Evolutionary conservation across 257 asterid species (phyloP).

Genomic region (Solanum chiquidenum): DNA sequence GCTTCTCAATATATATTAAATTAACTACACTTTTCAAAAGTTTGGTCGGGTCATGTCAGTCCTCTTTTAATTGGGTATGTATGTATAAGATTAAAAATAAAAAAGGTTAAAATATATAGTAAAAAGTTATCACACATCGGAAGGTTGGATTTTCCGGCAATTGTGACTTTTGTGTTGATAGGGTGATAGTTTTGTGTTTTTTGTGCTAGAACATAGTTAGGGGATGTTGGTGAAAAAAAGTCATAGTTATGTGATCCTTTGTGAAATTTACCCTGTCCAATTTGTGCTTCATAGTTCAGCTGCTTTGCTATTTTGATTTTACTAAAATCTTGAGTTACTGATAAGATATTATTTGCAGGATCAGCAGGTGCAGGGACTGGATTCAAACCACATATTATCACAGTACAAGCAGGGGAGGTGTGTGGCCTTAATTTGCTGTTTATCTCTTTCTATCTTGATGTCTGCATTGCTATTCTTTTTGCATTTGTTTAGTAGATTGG

Average conservation of each 20-base stretch:
- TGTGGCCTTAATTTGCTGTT: neutral
- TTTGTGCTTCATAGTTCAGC: neutral
- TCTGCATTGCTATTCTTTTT: neutral
- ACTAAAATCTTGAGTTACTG: neutral
- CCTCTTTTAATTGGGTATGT: neutral
- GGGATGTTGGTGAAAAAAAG: neutral
- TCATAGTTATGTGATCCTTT: neutral
- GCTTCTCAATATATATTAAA: neutral
- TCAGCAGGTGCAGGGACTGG: constrained; percentile 6
- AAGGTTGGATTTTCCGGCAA: neutral
- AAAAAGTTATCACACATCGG: neutral
- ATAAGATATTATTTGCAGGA: constrained; percentile 3
- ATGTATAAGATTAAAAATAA: neutral
- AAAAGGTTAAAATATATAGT: neutral
- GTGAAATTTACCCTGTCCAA: neutral
- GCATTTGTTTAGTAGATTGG: neutral
- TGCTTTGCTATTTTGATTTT: neutral
- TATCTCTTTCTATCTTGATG: neutral
- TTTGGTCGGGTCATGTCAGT: neutral
- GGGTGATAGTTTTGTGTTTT: neutral
- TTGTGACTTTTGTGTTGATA: neutral
- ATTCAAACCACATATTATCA: constrained; percentile 8
- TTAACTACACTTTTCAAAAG: neutral
- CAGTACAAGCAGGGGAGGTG: constrained; percentile 15
- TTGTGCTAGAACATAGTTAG: neutral